Evolutionary conservation across 2,329 filamentous ascomycete genomes (phyloP), one percentile per base, ranked within the genome.

Genomic region (Decorospora gaudefroyi): DNA sequence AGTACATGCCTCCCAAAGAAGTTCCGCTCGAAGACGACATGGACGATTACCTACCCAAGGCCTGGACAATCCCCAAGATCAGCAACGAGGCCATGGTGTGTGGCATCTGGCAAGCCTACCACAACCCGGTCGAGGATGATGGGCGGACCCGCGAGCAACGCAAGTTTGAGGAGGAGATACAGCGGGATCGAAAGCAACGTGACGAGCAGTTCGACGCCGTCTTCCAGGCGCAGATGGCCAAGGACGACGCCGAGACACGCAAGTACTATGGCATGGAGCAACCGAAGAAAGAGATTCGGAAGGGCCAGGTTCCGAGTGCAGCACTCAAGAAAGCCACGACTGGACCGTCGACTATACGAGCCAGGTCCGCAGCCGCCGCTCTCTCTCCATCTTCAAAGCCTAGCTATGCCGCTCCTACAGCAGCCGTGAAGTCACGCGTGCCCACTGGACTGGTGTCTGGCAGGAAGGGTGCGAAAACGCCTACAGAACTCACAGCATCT

Each of bases 1-100:
- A 97, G 75, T 96, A 95, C 68, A 90, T 90, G 67, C 90, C 92
- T 4, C 89, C 90, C 0, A 85, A 78, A 48, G 80, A 84, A 35
- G 44, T 68, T 3, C 68, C 83, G n/a, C 73, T 83, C 8, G 80
- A 81, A 0, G 88, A 88, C 61, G 77, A 86, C 57, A 87, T 85
- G 13, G 85, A 89, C 40, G 78, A 87, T 45, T 82, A 87, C 49
- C 35, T 64, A 10, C 61, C 62, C 11, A 83, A 84, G 4, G 73
- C 81, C 55, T 76, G 75, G 31, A 72, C 73, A 6, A 76, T 79
- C 44, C 75, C 50, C 12, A 73, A 77, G 51, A 78, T 84, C 50
- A 70, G 76, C 48, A 76, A 76, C n/a, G 69, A 69, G 53, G 82
- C 81, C 60, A 69, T 79, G 27, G 76, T 74, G 4, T 70, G 75